Evolutionary conservation across 2,329 filamentous ascomycete genomes (phyloP).

Genomic region (Fusarium siculi): DNA sequence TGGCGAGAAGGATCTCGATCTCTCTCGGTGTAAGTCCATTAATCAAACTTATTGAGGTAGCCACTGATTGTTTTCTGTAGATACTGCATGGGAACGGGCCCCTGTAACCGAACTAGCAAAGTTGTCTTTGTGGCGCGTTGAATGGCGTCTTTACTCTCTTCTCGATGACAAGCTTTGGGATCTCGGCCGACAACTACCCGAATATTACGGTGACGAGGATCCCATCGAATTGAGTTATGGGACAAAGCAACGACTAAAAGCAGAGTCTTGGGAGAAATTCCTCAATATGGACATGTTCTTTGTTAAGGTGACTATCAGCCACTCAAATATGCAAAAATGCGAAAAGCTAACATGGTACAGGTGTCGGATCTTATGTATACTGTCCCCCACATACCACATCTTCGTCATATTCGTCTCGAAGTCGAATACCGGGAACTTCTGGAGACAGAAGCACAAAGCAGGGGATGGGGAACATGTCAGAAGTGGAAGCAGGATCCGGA

Average conservation of each 20-base stretch:
- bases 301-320: constrained; percentile 69
- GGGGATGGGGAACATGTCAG: constrained; percentile 54
- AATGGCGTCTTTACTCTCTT: constrained; percentile 67
- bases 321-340: background rate
- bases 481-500: constrained; percentile 72
- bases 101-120: constrained; percentile 67
- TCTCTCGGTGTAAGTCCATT: constrained; percentile 67
- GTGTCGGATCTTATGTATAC: constrained; percentile 71
- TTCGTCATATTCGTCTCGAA: constrained; percentile 64
- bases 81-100: constrained; percentile 68
- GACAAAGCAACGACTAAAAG: constrained; percentile 58
- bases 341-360: constrained; percentile 48
- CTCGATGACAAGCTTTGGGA: constrained; percentile 61
- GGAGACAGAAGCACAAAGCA: constrained; percentile 59
- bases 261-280: constrained; percentile 64
- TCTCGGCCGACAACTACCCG: constrained; percentile 63
- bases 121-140: constrained; percentile 67
- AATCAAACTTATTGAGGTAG: background rate
- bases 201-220: constrained; percentile 60
- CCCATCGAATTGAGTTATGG: constrained; percentile 57
- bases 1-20: constrained; percentile 70
- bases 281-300: constrained; percentile 72
- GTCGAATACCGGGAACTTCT: constrained; percentile 70
- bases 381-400: constrained; percentile 67
- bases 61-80: constrained; percentile 49